phyloP scores from a whole-genome alignment of 1,139 yeast genomes.

The Diutina ranongensis region DNA sequence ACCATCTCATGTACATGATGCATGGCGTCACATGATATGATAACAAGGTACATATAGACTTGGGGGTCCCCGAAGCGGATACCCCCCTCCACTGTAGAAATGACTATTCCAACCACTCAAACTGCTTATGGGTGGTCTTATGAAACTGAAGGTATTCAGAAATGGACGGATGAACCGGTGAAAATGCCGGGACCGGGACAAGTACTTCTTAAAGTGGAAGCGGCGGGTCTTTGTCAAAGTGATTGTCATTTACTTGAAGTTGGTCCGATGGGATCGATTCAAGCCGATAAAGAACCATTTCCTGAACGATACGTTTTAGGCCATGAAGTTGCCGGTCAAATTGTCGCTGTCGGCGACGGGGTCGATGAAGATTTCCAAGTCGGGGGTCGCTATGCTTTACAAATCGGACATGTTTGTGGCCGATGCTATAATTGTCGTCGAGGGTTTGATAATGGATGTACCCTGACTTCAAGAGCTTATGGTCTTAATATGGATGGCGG shows the following conservation, averaged over 20 bases:
- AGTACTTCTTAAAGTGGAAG: background rate
- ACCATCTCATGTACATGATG: too few relatives aligned
- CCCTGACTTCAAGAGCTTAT: conserved; percentile 15
- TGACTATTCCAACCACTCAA: background rate
- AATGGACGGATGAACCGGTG: background rate
- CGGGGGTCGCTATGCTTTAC: background rate
- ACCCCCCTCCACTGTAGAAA: too few relatives aligned
- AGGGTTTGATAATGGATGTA: conserved; percentile 33
- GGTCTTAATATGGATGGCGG: conserved; percentile 41
- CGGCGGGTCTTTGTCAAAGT: background rate
- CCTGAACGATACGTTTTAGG: background rate
- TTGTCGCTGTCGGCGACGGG: background rate
- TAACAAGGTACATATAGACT: too few relatives aligned
- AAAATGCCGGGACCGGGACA: background rate
- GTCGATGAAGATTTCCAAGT: background rate
- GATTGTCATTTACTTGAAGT: background rate
- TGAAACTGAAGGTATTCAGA: background rate
- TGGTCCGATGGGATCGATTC: background rate
- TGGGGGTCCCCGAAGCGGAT: too few relatives aligned
- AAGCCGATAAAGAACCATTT: background rate
- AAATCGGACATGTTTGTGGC: conserved; percentile 26
- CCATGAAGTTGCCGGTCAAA: background rate
- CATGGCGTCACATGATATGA: too few relatives aligned
- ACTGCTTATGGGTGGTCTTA: background rate
- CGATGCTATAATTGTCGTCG: conserved; percentile 28